A percentile compares a stretch with the other conserved stretches of the same genome.
Evolutionary conservation across 129 eudicot genomes (phyloP).

Genomic region (Heracleum sosnowskyi): DNA sequence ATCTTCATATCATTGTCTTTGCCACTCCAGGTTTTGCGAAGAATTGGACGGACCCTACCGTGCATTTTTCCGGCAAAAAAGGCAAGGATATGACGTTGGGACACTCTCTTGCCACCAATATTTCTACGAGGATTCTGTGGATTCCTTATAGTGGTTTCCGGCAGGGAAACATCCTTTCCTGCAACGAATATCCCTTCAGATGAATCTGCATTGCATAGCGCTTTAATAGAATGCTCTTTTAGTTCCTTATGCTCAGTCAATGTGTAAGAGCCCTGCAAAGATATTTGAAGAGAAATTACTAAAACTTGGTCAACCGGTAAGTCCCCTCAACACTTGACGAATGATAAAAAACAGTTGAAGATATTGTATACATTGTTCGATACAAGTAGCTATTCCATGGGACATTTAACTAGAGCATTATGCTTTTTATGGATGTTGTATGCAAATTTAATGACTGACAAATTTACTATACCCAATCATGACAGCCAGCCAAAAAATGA

Average conservation of each 20-base stretch:
- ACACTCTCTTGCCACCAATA: constrained; percentile 76
- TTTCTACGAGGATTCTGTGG: constrained; percentile 55
- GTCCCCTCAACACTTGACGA: background rate
- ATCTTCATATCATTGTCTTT: constrained; percentile 66
- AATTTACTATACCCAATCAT: constrained; percentile 76
- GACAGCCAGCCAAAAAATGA: constrained; percentile 95
- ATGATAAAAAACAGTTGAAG: background rate
- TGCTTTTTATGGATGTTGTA: background rate
- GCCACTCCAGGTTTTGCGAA: constrained; percentile 59
- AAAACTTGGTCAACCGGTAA: background rate
- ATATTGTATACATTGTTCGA: background rate
- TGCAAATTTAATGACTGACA: constrained; percentile 8
- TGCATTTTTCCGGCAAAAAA: constrained; percentile 87
- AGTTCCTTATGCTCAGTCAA: constrained; percentile 65
- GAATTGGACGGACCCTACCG: constrained; percentile 78
- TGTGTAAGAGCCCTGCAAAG: constrained; percentile 77
- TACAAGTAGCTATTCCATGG: background rate
- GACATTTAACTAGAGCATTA: background rate
- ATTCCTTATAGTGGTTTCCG: constrained; percentile 73
- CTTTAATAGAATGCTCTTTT: constrained; percentile 64
- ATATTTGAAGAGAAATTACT: background rate
- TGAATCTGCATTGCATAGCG: constrained; percentile 78
- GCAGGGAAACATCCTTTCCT: constrained; percentile 78
- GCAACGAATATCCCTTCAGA: constrained; percentile 68
- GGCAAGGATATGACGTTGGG: constrained; percentile 81